Evolutionary conservation across 1,284 basidiomycete genomes (phyloP), one percentile per base, ranked within the genome.

Genomic region (Abortiporus biennis): DNA sequence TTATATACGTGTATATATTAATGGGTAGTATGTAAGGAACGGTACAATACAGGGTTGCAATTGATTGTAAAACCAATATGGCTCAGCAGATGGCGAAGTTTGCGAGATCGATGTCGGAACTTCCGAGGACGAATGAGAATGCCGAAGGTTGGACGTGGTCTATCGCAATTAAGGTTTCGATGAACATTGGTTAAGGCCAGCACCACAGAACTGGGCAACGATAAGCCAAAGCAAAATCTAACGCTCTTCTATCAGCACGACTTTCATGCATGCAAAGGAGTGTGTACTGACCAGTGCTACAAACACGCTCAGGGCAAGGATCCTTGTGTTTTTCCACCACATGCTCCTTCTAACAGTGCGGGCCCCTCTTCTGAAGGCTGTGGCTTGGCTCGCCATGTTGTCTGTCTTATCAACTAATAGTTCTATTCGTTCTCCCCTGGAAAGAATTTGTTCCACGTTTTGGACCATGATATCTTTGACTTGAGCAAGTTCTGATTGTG

Each of bases 401-500:
- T 98, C 94, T 23, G 95, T 99, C 74, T 98, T 94, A 71, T 98
- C 92, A 34, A 99, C 88, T 32, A 99, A 75, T 16, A 98, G 72
- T 60, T 98, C 95, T 55, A 99, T 92, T 43, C 95, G 76, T 63
- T 99, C 96, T 6, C 95, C 96, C 31, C 96, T 75, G 44, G 79
- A 86, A 30, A 99, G 75, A 53, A 99, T 96, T 64, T 92, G 87
- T 64, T 94, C 91, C 46, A 95, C 92, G 60, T 94, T 94, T 63
- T 93, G 88, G 30, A 96, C 93, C 92, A 97, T 96, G 64, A 97
- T 92, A 54, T 95, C 88, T 64, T 97, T 97, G 37, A 95, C 92
- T 55, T 93, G 87, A 48, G 86, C 85, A 23, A 99, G 74, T 59
- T 99, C 94, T 6, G 76, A 76, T 59, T 94, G 92, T 2, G 96